Evolutionary conservation across 1,284 basidiomycete genomes (phyloP), one percentile per base, ranked within the genome.

Genomic region (Ganoderma sinense): DNA sequence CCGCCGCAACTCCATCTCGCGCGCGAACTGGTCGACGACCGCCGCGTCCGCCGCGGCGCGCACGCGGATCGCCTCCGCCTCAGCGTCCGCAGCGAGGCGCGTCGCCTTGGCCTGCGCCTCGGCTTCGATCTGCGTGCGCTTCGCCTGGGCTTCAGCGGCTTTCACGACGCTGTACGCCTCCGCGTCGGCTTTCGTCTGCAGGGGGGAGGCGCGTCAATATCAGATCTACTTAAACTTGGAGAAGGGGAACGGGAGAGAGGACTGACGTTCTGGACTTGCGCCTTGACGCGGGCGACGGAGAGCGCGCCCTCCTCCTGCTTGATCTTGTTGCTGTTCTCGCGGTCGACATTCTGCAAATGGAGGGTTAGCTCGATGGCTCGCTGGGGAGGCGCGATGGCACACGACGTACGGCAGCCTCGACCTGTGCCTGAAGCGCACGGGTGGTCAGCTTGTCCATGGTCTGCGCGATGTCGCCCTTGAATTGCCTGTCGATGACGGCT

Each of bases 401-500:
- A 60, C 41, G 16, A 84, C 88, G 75, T 79, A 91, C 90, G 29
- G 93, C 92, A 67, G 93, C 93, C 79, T 94, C 93, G 48, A 94
- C 93, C 79, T 94, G 93, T 7, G 93, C 91, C 78, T 94, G 91
- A 55, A 94, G 82, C 13, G 92, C 93, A 75, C 93, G 86, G 11
- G 93, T 93, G 3, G 93, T 94, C 64, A 94, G 83, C 76, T 92
- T 92, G 77, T 94, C 92, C 93, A 94, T 94, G 0, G 93, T 93
- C 31, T 87, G 83, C 0, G 93, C 93, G 71, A 94, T 93, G 73
- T 95, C 88, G 41, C 85, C 93, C 82, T 94, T 94, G 84, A 94
- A 94, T 75, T 94, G 91, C 43, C 93, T 84, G 77, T 94, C 93
- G 69, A 94, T 94, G 69, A 94, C 93, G 70, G 93, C 92, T 90